Percentiles rank a stretch among this genome's conserved stretches.
Evolutionary conservation across 371 early-diverging fungal genomes (phyloP).

Genomic region (Mucor saturninus): DNA sequence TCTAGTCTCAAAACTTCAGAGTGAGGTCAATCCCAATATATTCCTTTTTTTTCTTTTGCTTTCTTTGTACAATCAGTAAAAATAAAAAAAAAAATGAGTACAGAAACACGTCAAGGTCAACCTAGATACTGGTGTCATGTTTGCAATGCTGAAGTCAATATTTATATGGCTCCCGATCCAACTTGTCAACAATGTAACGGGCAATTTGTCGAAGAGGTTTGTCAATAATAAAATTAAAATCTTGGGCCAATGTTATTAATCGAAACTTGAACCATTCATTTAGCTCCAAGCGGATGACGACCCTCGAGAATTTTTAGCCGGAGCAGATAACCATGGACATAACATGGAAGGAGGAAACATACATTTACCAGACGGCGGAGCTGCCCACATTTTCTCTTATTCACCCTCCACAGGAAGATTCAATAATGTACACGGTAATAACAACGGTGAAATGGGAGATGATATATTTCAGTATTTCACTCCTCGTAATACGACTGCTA

Average conservation of each 20-base stretch:
- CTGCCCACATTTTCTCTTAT: conserved; percentile 22
- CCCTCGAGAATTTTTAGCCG: conserved; percentile 45
- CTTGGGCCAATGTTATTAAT: too few relatives aligned
- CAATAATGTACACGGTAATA: conserved; percentile 1
- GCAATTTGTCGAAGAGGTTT: conserved; percentile 72
- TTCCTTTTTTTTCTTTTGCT: background rate
- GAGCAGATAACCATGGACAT: conserved; percentile 7
- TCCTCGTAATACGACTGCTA: background rate
- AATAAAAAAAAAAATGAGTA: conserved; percentile 16
- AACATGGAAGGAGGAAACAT: background rate
- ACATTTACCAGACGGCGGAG: conserved; percentile 11
- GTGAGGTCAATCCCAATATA: background rate
- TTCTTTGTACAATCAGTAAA: background rate
- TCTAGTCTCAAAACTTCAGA: background rate
- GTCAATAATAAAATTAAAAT: background rate
- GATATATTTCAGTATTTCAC: conserved; percentile 36
- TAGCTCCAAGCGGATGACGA: conserved; percentile 54
- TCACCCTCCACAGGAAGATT: conserved; percentile 20
- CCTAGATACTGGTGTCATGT: conserved; percentile 52
- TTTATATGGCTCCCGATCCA: conserved; percentile 60
- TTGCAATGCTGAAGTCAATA: conserved; percentile 46
- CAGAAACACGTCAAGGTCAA: conserved; percentile 27
- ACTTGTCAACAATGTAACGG: conserved; percentile 68
- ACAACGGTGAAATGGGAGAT: conserved; percentile 26
- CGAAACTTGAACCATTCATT: background rate